phyloP scores from a whole-genome alignment of 2,329 filamentous ascomycete genomes.

The Scedosporium boydii region DNA sequence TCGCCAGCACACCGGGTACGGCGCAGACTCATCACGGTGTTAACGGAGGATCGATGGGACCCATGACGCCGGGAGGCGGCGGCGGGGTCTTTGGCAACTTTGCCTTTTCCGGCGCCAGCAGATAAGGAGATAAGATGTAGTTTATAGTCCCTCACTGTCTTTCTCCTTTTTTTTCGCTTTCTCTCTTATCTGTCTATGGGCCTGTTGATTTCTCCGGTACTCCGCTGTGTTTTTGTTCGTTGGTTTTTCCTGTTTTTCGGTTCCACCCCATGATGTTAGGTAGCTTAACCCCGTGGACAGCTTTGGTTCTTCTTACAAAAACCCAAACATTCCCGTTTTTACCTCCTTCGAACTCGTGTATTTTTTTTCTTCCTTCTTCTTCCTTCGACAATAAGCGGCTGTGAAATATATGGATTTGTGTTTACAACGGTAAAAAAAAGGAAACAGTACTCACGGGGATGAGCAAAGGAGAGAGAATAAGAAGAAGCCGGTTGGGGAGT shows the following conservation, averaged over 20 bases:
- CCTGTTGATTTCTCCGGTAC: constrained; percentile 2
- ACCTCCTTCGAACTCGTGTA: too few relatives aligned
- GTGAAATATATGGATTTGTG: too few relatives aligned
- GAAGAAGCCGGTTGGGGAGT: too few relatives aligned
- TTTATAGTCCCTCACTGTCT: not conserved
- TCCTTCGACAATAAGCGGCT: too few relatives aligned
- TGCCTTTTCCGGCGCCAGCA: constrained; percentile 36
- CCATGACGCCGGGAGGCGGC: constrained; percentile 69
- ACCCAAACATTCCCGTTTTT: too few relatives aligned
- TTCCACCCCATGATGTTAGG: not conserved
- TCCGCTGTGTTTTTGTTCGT: not conserved
- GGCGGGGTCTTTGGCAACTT: constrained; percentile 71
- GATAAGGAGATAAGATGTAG: constrained; percentile 10
- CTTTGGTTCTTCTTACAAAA: too few relatives aligned
- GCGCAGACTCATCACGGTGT: constrained; percentile 40
- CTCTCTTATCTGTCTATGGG: constrained; percentile 7
- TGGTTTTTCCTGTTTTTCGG: constrained; percentile 4
- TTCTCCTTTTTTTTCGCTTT: constrained; percentile 8
- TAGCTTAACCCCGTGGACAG: not conserved
- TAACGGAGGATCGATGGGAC: constrained; percentile 51
- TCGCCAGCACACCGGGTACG: constrained; percentile 36
- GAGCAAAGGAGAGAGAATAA: too few relatives aligned
- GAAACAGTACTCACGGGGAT: too few relatives aligned
- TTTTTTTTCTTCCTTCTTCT: too few relatives aligned
- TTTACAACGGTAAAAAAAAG: too few relatives aligned